phyloP scores from a whole-genome alignment of 306 rosid genomes.

The Medicago lupulina region DNA sequence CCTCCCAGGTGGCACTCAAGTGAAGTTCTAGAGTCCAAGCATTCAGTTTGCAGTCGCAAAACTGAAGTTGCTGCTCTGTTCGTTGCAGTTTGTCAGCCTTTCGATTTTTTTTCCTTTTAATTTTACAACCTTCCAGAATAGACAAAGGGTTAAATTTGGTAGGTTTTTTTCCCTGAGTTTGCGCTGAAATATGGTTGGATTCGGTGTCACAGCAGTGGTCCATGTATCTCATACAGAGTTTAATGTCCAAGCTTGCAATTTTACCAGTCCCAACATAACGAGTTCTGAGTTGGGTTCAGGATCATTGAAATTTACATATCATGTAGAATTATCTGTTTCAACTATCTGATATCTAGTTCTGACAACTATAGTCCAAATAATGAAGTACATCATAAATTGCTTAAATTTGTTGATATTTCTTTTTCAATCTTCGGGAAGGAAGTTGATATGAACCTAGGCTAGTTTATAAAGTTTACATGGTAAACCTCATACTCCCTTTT shows the following conservation, averaged over 20 bases:
- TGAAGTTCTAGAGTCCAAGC: not conserved
- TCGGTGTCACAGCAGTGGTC: not conserved
- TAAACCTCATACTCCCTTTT: constrained; percentile 7
- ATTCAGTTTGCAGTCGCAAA: not conserved
- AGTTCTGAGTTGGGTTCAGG: not conserved
- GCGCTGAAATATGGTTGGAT: not conserved
- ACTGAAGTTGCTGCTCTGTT: not conserved
- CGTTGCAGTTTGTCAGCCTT: not conserved
- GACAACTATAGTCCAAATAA: constrained; percentile 19
- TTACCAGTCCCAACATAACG: not conserved
- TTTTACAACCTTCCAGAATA: not conserved
- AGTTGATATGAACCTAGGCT: constrained; percentile 12
- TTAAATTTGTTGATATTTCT: not conserved
- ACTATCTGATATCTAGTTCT: not conserved
- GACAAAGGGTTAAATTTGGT: not conserved
- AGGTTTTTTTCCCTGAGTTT: not conserved
- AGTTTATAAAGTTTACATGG: not conserved
- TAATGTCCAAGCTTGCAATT: not conserved
- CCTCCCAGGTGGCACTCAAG: not conserved
- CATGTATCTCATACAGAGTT: not conserved
- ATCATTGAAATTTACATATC: not conserved
- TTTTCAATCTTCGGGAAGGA: not conserved
- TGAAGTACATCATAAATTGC: not conserved
- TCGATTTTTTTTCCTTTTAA: not conserved
- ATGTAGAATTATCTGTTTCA: not conserved